Evolutionary conservation across 2,329 filamentous ascomycete genomes (phyloP).

Genomic region (Ascocoryne sarcoides): DNA sequence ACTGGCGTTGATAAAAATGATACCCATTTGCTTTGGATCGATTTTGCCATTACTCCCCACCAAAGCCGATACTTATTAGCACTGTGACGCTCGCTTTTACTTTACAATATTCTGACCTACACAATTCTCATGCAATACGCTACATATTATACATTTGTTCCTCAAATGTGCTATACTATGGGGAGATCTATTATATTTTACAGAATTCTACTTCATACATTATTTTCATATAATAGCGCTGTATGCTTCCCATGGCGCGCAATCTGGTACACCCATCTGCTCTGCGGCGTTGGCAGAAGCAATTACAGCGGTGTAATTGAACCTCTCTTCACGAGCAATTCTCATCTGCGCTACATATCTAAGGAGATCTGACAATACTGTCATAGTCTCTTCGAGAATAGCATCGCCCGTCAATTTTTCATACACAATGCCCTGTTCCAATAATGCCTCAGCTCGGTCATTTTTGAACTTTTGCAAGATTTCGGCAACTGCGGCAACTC

Average conservation of each 20-base stretch:
- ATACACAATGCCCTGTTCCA: slow-evolving; percentile 21
- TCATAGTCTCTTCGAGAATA: slow-evolving; percentile 25
- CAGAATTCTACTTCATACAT: too few relatives aligned
- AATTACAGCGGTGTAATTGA: slow-evolving; percentile 1
- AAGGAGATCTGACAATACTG: slow-evolving; percentile 23
- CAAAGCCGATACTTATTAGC: too few relatives aligned
- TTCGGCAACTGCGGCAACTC: slow-evolving; percentile 35
- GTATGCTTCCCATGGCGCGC: slow-evolving; percentile 11
- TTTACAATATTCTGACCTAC: too few relatives aligned
- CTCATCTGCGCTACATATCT: slow-evolving; percentile 17
- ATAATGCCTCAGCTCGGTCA: slow-evolving; percentile 22
- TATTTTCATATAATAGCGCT: neutral
- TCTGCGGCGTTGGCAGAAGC: slow-evolving; percentile 12
- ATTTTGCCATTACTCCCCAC: too few relatives aligned
- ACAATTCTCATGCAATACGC: too few relatives aligned
- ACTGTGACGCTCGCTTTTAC: too few relatives aligned
- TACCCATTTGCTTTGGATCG: slow-evolving; percentile 20
- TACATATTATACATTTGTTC: too few relatives aligned
- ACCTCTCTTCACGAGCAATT: slow-evolving; percentile 6
- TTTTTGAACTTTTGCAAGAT: slow-evolving; percentile 35
- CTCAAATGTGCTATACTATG: too few relatives aligned
- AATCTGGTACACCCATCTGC: slow-evolving; percentile 20
- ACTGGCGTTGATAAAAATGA: slow-evolving; percentile 17
- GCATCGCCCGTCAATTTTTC: slow-evolving; percentile 20
- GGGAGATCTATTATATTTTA: too few relatives aligned